Evolutionary conservation across 305 asterid genomes (phyloP), one percentile per base, ranked within the genome.

Genomic region (Plantago coronopus): DNA sequence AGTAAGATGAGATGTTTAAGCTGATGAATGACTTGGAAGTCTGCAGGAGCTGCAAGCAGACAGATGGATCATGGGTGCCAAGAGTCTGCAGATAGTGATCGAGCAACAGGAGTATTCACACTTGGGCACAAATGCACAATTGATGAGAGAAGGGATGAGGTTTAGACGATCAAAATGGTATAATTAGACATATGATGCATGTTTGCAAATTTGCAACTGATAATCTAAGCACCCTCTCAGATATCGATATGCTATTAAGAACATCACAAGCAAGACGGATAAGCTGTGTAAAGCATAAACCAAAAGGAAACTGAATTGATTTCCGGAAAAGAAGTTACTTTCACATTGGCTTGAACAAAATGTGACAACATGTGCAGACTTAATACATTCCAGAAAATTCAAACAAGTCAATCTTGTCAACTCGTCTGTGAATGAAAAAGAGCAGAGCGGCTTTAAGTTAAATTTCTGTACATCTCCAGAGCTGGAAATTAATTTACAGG

Each of bases 391-490:
- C 74, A 63, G 69, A 72, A 78, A 71, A 78, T 84, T 81, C 71
- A 72, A 75, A 74, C 66, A 73, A 71, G 79, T 73, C 83, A 82
- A 75, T 75, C 79, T 71, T 73, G 69, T 69, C 73, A 57, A 72
- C 76, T 68, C 78, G 61, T 79, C 66, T 68, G 71, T 66, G 64
- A 61, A 70, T 66, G 68, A 78, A 81, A 83, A 68, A 75, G 64
- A 75, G 69, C 71, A 75, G 72, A 68, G 69, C 72, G 76, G 68
- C 83, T 66, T 74, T 78, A 61, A 74, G 75, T 65, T 76, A 75
- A 74, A 74, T 7, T 70, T 76, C 78, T 83, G 85, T 79, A 83
- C 91, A 86, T 83, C 79, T 77, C 86, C 94, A 83, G 74, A 70
- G 69, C 72, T 57, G 79, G 79, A 74, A 79, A 79, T 74, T 80